Percentiles rank a stretch among this genome's conserved stretches.
Conservation (phyloP, 352 stramenopile genomes). For the Elongisporangium undulatum region DNA sequence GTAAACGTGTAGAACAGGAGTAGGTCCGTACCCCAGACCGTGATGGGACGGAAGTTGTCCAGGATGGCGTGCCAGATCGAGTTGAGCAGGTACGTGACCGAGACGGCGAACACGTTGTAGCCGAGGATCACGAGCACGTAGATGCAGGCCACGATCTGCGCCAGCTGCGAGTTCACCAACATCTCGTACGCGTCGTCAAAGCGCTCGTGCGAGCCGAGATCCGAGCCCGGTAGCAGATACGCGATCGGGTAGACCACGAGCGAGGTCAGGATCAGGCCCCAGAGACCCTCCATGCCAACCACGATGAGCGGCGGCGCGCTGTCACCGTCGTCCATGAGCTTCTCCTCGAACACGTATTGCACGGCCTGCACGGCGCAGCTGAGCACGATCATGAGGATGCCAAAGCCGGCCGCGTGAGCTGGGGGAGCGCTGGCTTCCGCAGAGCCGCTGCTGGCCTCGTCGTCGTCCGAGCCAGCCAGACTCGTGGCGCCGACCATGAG, state of each 20-base stretch:
- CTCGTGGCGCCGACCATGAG: constrained; percentile 93
- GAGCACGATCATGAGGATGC: constrained; percentile 92
- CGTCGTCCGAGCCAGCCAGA: constrained; percentile 28
- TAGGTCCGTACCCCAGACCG: constrained; percentile 94
- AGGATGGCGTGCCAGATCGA: constrained; percentile 98
- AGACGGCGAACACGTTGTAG: constrained; percentile 97
- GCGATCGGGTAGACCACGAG: constrained; percentile 93
- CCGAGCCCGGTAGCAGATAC: constrained; percentile 87
- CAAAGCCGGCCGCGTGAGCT: constrained; percentile 56
- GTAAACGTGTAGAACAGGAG: constrained; percentile 96
- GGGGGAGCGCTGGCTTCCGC: constrained; percentile 31
- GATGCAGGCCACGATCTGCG: constrained; percentile 67
- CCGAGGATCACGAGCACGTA: constrained; percentile 93
- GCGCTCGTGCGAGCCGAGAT: constrained; percentile 94
- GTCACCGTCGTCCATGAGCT: constrained; percentile 94
- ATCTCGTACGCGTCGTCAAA: constrained; percentile 79
- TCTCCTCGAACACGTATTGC: constrained; percentile 98
- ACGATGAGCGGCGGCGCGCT: constrained; percentile 91
- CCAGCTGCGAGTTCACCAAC: constrained; percentile 57
- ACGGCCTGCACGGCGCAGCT: constrained; percentile 93
- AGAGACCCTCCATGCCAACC: constrained; percentile 95
- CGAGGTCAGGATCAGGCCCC: constrained; percentile 92
- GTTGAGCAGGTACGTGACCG: constrained; percentile 95
- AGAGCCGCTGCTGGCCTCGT: not conserved
- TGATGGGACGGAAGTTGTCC: constrained; percentile 97